Conservation (phyloP, 2,329 filamentous ascomycete species). For the Hypoxylon rubiginosum region DNA sequence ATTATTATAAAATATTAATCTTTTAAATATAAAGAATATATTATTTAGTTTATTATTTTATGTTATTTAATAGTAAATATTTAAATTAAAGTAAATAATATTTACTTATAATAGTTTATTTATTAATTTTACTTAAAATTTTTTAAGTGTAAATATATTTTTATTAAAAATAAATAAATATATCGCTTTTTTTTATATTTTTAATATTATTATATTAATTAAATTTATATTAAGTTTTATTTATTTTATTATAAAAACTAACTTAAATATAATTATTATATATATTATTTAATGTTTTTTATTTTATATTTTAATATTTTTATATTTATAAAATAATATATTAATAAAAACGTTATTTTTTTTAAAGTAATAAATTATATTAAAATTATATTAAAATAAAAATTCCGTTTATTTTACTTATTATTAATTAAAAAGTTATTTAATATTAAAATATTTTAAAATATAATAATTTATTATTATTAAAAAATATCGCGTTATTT, state of each 20-base stretch:
- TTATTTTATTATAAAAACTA: neutral
- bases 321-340: neutral
- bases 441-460: no score
- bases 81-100: no score
- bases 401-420: neutral
- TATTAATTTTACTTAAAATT: neutral
- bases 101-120: neutral
- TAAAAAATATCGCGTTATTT: no score
- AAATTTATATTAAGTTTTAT: neutral
- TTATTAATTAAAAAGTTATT: neutral
- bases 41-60: no score
- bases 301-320: neutral
- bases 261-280: neutral
- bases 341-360: neutral
- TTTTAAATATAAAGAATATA: no score
- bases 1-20: no score
- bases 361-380: neutral
- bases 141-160: neutral
- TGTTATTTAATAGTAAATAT: no score
- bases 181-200: neutral
- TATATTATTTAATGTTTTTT: no score
- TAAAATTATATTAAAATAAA: neutral
- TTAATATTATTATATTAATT: neutral
- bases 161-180: neutral
- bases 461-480: no score